Base-by-base conservation (phyloP, 108 stramenopile genomes). In the Schizochytrium sp. region DNA sequence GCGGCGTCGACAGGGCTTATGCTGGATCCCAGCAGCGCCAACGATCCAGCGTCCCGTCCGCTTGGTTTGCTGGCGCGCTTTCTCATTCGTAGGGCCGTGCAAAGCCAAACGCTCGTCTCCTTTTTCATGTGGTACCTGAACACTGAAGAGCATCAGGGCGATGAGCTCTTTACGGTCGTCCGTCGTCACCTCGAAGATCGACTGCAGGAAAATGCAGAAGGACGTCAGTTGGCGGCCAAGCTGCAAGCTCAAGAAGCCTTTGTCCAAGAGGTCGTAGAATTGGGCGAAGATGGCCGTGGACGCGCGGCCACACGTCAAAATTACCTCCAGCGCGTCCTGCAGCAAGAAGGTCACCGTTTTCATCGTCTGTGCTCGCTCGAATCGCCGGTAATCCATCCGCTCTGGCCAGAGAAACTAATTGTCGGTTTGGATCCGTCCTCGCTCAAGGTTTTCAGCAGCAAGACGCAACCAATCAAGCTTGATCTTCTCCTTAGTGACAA, bases 81-180 rank as follows among this genome's bases (percentile, higher is more conserved):
- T 89, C 89, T 99, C 58, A 96, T 99, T 88, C 92, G 94, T 12
- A 93, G 99, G 8, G 98, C 99, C 5, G 92, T 96, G n/a, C 91
- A 88, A 55, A 97, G 95, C 59, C 91, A 97, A 19, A 92, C 96
- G 59, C 90, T 99, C 5, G 98, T 98, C 14, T 98, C 97, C 76
- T 98, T 96, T 72, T 90, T 99, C 8, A 97, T 96, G 88, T 99
- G 98, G 97, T 96, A 97, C 90, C 89, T 98, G 53, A 94, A 94
- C 44, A 97, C 97, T 18, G 97, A 34, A 34, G 34, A 98, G 91
- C 93, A 93, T n/a, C 93, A 94, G 21, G 94, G 95, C 88, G 98
- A 97, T 60, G 92, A 94, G 12, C 87, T 96, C 58, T 99, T 96
- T 91, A 87, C 91, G 19, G 93, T 92, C 59, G 95, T 97, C 29